Conservation (phyloP, 257 asterid species). For the Oldenlandia corymbosa region DNA sequence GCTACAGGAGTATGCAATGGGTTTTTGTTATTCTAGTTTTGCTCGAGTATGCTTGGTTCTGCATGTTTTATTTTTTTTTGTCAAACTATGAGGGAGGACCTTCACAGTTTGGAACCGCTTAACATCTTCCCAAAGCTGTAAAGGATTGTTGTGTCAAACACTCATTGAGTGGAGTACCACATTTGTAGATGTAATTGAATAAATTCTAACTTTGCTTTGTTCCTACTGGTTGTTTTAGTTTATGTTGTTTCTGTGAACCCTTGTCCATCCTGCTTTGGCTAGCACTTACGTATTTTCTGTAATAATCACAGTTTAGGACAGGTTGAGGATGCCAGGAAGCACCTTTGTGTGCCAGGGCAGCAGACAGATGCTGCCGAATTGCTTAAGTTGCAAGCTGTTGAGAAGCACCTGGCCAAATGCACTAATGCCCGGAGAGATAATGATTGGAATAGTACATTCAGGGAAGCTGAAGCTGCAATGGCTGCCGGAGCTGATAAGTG, state of each 20-base stretch:
- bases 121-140: background rate
- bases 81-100: background rate
- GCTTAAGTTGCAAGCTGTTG: constrained; percentile 60
- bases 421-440: constrained; percentile 51
- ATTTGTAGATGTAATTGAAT: background rate
- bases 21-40: too few species aligned
- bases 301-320: constrained; percentile 42
- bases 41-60: background rate
- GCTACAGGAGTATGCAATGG: background rate
- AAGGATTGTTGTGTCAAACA: too few species aligned
- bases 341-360: constrained; percentile 35
- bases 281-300: constrained; percentile 25
- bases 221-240: constrained; percentile 3
- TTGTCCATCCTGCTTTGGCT: constrained; percentile 19
- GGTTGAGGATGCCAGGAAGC: constrained; percentile 44
- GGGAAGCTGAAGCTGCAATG: constrained; percentile 67
- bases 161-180: too few species aligned
- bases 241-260: constrained; percentile 11
- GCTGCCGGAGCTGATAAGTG: constrained; percentile 67
- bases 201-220: background rate
- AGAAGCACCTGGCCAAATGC: constrained; percentile 55
- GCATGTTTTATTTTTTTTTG: background rate
- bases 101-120: background rate
- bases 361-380: constrained; percentile 31
- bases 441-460: constrained; percentile 55